These are phyloP conservation scores for Amylostereum areolatum DNA, from an alignment of 1,284 basidiomycete species.

Conservation along the genomic window DNA sequence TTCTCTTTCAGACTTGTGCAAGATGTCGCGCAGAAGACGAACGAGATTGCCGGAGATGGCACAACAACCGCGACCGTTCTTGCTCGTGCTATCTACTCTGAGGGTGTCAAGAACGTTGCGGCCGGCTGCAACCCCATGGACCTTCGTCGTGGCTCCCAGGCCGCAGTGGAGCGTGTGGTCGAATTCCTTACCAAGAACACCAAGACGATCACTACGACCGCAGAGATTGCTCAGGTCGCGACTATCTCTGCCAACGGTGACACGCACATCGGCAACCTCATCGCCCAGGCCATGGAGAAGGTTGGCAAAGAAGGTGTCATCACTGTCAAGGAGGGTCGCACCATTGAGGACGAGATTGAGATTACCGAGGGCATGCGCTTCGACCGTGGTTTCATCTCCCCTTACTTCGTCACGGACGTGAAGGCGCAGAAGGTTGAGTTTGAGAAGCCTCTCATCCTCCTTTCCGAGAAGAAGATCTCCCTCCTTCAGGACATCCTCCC, in stretches of 20 bases:
- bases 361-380: slow-evolving; percentile 99
- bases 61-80: slow-evolving; percentile 98
- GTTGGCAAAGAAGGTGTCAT: slow-evolving; percentile 99
- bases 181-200: slow-evolving; percentile 88
- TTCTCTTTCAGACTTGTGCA: slow-evolving; percentile 69
- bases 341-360: slow-evolving; percentile 98
- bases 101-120: slow-evolving; percentile 99
- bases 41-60: slow-evolving; percentile 96
- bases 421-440: slow-evolving; percentile 96
- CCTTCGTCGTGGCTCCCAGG: slow-evolving; percentile 92
- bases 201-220: slow-evolving; percentile 93
- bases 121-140: slow-evolving; percentile 99
- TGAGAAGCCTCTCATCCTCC: slow-evolving; percentile 91
- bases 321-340: slow-evolving; percentile 97
- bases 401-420: slow-evolving; percentile 99
- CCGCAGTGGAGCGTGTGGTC: slow-evolving; percentile 94
- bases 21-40: slow-evolving; percentile 95
- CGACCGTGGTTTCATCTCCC: slow-evolving; percentile 97
- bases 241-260: slow-evolving; percentile 99
- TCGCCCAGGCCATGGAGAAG: slow-evolving; percentile 99
- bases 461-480: slow-evolving; percentile 98
- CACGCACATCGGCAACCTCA: slow-evolving; percentile 88
- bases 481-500: slow-evolving; percentile 94
- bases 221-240: slow-evolving; percentile 97
- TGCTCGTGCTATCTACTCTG: slow-evolving; percentile 94